Evolutionary conservation across 345 rosid species (phyloP), one percentile per base, ranked within the genome.

Genomic region (Camelina laxa): DNA sequence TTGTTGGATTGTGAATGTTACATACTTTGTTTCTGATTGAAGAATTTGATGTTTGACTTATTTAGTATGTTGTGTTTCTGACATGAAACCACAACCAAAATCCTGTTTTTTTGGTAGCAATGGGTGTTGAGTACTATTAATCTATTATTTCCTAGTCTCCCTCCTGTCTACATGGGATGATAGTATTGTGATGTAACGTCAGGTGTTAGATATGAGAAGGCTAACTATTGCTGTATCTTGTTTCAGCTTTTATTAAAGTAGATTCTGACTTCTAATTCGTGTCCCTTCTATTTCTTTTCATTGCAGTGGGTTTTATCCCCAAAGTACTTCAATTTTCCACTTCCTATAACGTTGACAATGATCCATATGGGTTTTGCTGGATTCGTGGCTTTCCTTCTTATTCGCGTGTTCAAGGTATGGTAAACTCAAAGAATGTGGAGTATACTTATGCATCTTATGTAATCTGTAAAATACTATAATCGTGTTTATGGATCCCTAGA

Each of bases 271-370:
- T 71, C 30, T 71, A 48, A 47, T 30, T 65, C 33, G 11, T 77
- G 12, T 38, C 19, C 16, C 4, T 66, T 35, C 10, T 41, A 4
- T 15, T 81, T 12, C 36, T 63, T 77, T 60, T 73, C 13, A 31
- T 81, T 85, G 89, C 96, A 95, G 98, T 95, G 99, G 98, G 96
- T 95, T 48, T 90, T 95, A 62, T 92, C 99, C 47, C 93, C 93
- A 10, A 92, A 87, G 68, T 87, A 92, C 85, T 92, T 92, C 85
- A 86, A 91, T 77, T 95, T 92, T 69, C 96, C 96, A 20, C 81
- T 89, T 33, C 98, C 97, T 56, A 91, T 94, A 55, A 87, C 97
- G 21, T 90, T 94, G 64, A 92, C 96, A 36, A 91, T 94, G 97
- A 90, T 94, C 76, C 98, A 94, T 74, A 91, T 91, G 97, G 96